Conservation (phyloP, 495 filamentous ascomycete genomes). For the Aspergillus leporis region DNA sequence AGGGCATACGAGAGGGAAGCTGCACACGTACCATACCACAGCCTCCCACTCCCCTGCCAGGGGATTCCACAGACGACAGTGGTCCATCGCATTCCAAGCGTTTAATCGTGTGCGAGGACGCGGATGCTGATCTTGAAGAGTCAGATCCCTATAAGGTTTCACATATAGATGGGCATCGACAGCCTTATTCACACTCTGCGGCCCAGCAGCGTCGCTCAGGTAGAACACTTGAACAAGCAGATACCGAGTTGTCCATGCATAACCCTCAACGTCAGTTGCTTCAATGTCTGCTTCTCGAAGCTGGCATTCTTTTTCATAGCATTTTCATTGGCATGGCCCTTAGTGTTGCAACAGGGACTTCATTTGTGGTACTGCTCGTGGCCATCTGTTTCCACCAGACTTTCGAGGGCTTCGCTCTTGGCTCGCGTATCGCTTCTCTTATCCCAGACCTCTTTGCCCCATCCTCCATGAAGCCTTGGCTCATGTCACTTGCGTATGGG, state of each 20-base stretch:
- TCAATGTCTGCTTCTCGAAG: constrained; percentile 78
- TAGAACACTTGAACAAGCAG: constrained; percentile 16
- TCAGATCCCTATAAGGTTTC: constrained; percentile 25
- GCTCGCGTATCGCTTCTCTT: constrained; percentile 68
- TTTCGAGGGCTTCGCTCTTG: constrained; percentile 78
- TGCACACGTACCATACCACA: constrained; percentile 10
- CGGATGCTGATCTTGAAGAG: constrained; percentile 32
- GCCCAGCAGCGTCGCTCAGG: constrained; percentile 18
- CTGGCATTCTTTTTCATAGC: constrained; percentile 83
- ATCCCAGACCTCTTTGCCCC: constrained; percentile 54
- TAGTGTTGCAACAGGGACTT: constrained; percentile 75
- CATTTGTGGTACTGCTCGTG: constrained; percentile 76
- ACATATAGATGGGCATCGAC: constrained; percentile 17
- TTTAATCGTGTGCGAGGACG: constrained; percentile 22
- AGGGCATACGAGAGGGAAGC: constrained; percentile 20
- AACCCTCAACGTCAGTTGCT: constrained; percentile 63
- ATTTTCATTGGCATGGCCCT: constrained; percentile 90
- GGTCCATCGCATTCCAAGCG: constrained; percentile 5
- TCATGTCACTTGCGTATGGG: constrained; percentile 94
- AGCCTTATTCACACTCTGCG: constrained; percentile 7
- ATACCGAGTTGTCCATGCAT: constrained; percentile 29
- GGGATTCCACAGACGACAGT: constrained; percentile 13
- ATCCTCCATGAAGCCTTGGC: constrained; percentile 68
- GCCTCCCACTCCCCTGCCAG: constrained; percentile 4
- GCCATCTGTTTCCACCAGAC: constrained; percentile 85